Conservation (phyloP, 2,329 filamentous ascomycete genomes). For the Colletotrichum navitas region DNA sequence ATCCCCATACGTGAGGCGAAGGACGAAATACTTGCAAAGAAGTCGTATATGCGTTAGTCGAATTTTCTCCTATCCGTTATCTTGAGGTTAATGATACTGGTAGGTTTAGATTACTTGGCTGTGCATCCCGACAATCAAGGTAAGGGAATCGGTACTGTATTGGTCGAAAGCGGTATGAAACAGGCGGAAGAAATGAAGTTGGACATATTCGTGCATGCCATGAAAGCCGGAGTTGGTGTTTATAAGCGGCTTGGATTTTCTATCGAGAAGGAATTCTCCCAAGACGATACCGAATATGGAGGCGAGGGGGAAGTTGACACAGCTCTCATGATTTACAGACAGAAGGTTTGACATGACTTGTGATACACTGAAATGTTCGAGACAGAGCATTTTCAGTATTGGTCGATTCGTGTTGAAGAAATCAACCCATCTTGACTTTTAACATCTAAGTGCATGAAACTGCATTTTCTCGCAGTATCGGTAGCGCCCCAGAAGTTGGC, state of each 20-base stretch:
- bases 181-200: not conserved
- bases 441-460: too few relatives aligned
- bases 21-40: not conserved
- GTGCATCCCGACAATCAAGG: not conserved
- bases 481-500: too few relatives aligned
- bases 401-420: too few relatives aligned
- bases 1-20: not conserved
- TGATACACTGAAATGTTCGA: too few relatives aligned
- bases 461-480: too few relatives aligned
- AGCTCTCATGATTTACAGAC: not conserved
- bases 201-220: not conserved
- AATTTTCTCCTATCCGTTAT: too few relatives aligned
- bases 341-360: not conserved
- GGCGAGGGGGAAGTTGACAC: not conserved
- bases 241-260: not conserved
- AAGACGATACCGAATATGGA: not conserved
- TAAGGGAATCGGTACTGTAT: not conserved
- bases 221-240: not conserved
- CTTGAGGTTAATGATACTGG: not conserved
- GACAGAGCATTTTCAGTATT: too few relatives aligned
- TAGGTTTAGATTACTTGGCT: not conserved
- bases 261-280: not conserved
- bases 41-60: not conserved
- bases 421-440: too few relatives aligned
- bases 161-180: not conserved